Evolutionary conservation across 768 basidiomycete species (phyloP).

Genomic region (Lactarius deliciosus): DNA sequence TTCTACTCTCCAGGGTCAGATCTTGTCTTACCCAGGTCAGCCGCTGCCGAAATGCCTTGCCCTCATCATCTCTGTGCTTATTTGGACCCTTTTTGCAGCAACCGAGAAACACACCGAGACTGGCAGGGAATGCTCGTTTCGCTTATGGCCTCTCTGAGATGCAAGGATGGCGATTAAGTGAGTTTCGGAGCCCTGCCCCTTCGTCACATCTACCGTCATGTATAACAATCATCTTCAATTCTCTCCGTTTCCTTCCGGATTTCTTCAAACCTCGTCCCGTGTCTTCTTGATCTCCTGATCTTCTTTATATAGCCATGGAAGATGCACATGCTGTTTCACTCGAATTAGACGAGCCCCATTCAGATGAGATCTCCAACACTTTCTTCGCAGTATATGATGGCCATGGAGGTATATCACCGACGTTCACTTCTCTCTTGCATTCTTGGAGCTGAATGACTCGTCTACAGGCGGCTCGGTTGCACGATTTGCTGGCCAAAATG

Average conservation of each 20-base stretch:
- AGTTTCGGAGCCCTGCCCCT: slow-evolving; percentile 40
- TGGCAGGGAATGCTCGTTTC: slow-evolving; percentile 68
- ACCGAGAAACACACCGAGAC: slow-evolving; percentile 78
- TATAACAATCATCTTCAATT: background rate
- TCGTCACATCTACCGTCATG: background rate
- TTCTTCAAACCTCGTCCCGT: slow-evolving; percentile 8
- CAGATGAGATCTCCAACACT: slow-evolving; percentile 50
- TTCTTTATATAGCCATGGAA: slow-evolving; percentile 79
- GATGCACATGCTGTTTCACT: slow-evolving; percentile 84
- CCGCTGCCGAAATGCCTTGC: slow-evolving; percentile 18
- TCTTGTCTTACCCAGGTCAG: slow-evolving; percentile 76
- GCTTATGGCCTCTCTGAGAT: slow-evolving; percentile 87
- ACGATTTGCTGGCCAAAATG: slow-evolving; percentile 78
- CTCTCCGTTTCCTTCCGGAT: background rate
- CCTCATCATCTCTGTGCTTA: slow-evolving; percentile 9
- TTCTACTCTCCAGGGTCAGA: slow-evolving; percentile 66
- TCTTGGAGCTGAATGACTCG: slow-evolving; percentile 12
- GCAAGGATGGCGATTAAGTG: slow-evolving; percentile 99
- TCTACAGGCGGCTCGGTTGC: slow-evolving; percentile 76
- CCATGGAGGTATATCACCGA: slow-evolving; percentile 74
- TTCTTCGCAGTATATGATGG: slow-evolving; percentile 99
- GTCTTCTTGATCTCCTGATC: slow-evolving; percentile 28
- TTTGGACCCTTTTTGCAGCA: slow-evolving; percentile 43
- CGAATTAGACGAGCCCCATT: slow-evolving; percentile 54
- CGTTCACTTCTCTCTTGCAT: slow-evolving; percentile 14